phyloP scores from a whole-genome alignment of 2,329 filamentous ascomycete species.

The Mollisiaceae sp. region DNA sequence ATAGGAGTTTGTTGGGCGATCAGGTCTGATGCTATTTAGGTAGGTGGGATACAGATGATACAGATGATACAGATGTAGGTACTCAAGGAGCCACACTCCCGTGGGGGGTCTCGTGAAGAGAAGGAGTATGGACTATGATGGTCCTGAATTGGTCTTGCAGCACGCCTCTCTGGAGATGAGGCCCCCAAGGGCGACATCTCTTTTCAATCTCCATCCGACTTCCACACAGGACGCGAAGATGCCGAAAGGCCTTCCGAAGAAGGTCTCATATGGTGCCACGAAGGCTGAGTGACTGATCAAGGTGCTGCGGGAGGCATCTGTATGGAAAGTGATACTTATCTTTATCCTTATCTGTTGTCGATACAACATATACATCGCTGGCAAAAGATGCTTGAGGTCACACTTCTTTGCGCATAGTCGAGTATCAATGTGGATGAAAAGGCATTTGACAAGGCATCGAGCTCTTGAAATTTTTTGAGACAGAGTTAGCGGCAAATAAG shows the following conservation, averaged over 20 bases:
- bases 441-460: background rate
- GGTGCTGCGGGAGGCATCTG: conserved; percentile 35
- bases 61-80: background rate
- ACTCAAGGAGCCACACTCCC: conserved; percentile 57
- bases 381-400: background rate
- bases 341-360: background rate
- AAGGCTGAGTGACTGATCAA: conserved; percentile 53
- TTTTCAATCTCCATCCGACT: conserved; percentile 49
- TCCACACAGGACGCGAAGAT: conserved; percentile 53
- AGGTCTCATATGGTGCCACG: conserved; percentile 49
- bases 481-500: conserved; percentile 11
- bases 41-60: background rate
- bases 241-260: conserved; percentile 49
- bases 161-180: conserved; percentile 45
- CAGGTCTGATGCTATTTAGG: background rate
- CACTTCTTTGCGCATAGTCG: background rate
- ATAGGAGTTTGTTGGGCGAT: background rate
- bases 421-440: background rate
- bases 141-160: conserved; percentile 55
- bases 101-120: conserved; percentile 48
- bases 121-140: conserved; percentile 61
- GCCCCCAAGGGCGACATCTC: conserved; percentile 39
- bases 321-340: conserved; percentile 5
- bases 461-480: conserved; percentile 1
- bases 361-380: no score